phyloP scores from a whole-genome alignment of 2,329 filamentous ascomycete species.

The Sordariomycetes sp. region DNA sequence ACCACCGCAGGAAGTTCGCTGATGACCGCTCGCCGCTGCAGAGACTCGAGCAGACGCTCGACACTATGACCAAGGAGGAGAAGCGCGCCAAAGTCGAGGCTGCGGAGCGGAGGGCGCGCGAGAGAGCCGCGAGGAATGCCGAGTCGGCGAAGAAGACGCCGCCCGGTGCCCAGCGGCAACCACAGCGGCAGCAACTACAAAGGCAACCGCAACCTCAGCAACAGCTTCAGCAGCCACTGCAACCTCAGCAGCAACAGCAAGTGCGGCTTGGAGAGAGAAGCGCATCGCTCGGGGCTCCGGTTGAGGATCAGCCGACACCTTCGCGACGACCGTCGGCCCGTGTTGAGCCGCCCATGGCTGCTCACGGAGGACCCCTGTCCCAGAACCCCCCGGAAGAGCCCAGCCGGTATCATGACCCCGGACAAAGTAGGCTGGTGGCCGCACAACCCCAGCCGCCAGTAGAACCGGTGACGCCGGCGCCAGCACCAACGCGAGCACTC shows the following conservation, averaged over 20 bases:
- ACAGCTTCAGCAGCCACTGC: constrained; percentile 10
- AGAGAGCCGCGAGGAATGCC: constrained; percentile 21
- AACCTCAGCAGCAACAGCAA: constrained; percentile 5
- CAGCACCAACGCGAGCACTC: neutral
- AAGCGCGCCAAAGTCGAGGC: constrained; percentile 77
- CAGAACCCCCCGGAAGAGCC: constrained; percentile 21
- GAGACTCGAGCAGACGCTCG: constrained; percentile 81
- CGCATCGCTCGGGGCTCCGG: constrained; percentile 7
- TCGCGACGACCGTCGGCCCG: constrained; percentile 1
- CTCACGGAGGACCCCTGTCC: constrained; percentile 14
- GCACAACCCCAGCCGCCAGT: neutral
- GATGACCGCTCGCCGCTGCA: constrained; percentile 84
- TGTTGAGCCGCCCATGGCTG: constrained; percentile 7
- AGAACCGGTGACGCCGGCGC: neutral
- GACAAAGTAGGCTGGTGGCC: neutral
- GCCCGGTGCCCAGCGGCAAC: neutral
- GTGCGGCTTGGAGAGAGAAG: constrained; percentile 12
- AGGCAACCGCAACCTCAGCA: neutral
- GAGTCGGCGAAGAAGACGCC: constrained; percentile 5
- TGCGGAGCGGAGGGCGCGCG: constrained; percentile 63
- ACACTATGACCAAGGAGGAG: constrained; percentile 91
- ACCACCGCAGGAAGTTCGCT: constrained; percentile 53
- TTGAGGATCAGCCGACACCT: constrained; percentile 4
- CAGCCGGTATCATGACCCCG: constrained; percentile 10
- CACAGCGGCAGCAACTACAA: neutral